Evolutionary conservation across 345 rosid species (phyloP).

Genomic region (Balakata baccata): DNA sequence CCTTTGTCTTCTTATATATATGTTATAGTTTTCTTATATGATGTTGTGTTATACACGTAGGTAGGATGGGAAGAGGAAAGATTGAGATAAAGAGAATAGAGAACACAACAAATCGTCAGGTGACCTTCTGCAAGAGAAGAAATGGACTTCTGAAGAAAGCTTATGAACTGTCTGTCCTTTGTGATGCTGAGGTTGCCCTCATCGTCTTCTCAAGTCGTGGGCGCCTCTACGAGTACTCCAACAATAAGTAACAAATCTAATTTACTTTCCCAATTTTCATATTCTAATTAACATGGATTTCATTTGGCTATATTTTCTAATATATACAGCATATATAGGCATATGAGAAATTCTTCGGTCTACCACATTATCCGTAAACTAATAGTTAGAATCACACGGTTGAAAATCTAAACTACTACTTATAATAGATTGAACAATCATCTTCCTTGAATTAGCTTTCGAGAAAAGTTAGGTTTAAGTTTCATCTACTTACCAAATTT

Average conservation of each 20-base stretch:
- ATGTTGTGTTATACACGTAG: neutral
- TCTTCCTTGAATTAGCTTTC: too few relatives aligned
- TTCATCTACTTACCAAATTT: too few relatives aligned
- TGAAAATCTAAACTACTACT: too few relatives aligned
- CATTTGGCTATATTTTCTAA: too few relatives aligned
- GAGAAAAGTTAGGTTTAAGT: too few relatives aligned
- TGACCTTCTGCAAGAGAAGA: conserved; percentile 93
- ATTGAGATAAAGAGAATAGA: conserved; percentile 96
- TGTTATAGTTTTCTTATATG: neutral
- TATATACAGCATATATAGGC: too few relatives aligned
- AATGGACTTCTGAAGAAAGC: conserved; percentile 91
- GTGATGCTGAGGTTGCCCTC: conserved; percentile 93
- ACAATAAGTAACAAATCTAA: conserved; percentile 58
- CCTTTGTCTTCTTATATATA: neutral
- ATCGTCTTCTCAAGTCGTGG: conserved; percentile 95
- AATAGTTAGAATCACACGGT: too few relatives aligned
- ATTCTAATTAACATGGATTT: too few relatives aligned
- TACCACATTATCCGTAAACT: too few relatives aligned
- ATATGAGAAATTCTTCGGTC: too few relatives aligned
- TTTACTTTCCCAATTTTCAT: neutral
- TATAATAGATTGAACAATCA: too few relatives aligned
- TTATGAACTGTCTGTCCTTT: conserved; percentile 78
- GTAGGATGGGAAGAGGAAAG: conserved; percentile 90
- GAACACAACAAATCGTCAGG: conserved; percentile 90
- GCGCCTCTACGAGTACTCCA: conserved; percentile 92